phyloP scores from a whole-genome alignment of 2,329 filamentous ascomycete genomes.

The Dothistroma septosporum region DNA sequence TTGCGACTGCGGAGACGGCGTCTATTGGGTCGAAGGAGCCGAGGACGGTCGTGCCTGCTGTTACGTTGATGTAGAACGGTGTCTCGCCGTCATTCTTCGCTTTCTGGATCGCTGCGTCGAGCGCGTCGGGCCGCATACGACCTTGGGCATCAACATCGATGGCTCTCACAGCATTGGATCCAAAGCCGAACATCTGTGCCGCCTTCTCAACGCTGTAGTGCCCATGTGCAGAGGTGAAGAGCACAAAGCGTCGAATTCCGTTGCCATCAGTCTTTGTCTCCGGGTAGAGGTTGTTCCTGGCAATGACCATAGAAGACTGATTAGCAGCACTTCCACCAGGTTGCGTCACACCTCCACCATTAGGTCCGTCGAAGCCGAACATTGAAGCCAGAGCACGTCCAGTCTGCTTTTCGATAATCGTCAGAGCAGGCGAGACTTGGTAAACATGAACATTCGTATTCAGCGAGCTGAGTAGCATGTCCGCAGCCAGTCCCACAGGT shows the following conservation, averaged over 20 bases:
- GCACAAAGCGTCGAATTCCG: slow-evolving; percentile 60
- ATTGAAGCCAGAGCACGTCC: slow-evolving; percentile 66
- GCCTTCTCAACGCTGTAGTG: slow-evolving; percentile 96
- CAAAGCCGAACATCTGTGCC: slow-evolving; percentile 84
- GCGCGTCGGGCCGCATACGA: slow-evolving; percentile 62
- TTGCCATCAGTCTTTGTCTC: slow-evolving; percentile 72
- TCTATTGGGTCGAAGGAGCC: slow-evolving; percentile 82
- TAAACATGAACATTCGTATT: slow-evolving; percentile 97
- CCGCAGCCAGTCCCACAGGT: slow-evolving; percentile 77
- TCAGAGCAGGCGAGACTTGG: slow-evolving; percentile 84
- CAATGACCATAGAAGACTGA: slow-evolving; percentile 77
- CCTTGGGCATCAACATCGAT: slow-evolving; percentile 72
- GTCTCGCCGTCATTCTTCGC: slow-evolving; percentile 66
- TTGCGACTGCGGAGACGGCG: slow-evolving; percentile 66
- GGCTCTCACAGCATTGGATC: slow-evolving; percentile 65
- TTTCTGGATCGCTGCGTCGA: slow-evolving; percentile 60
- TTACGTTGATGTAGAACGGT: slow-evolving; percentile 92
- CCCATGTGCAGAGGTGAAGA: slow-evolving; percentile 86
- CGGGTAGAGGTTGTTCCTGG: slow-evolving; percentile 80
- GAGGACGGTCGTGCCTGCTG: slow-evolving; percentile 88
- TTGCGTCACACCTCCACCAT: slow-evolving; percentile 66
- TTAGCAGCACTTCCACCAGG: slow-evolving; percentile 85
- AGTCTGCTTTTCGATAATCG: slow-evolving; percentile 81
- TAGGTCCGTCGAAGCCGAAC: slow-evolving; percentile 69
- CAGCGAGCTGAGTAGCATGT: slow-evolving; percentile 75